A percentile compares a stretch with the other conserved stretches of the same genome.
phyloP scores from a whole-genome alignment of 2,329 filamentous ascomycete genomes.

The Volutella citrinella region DNA sequence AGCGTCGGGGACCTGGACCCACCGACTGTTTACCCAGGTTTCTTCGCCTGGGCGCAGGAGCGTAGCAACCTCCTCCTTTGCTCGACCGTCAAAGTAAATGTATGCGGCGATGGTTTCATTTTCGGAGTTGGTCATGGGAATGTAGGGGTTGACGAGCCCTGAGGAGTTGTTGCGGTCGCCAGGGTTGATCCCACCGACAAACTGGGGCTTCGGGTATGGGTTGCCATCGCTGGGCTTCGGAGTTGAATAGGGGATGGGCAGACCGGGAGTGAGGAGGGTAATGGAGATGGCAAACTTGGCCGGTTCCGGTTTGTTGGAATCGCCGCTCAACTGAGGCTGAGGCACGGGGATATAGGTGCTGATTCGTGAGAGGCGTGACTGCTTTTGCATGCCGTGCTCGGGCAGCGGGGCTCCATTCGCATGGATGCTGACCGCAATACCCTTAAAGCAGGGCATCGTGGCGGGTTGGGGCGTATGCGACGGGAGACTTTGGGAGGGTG shows the following conservation, averaged over 20 bases:
- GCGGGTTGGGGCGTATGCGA: constrained; percentile 15
- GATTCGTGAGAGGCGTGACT: constrained; percentile 86
- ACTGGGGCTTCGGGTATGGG: constrained; percentile 76
- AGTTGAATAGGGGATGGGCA: constrained; percentile 88
- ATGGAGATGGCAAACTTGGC: constrained; percentile 98
- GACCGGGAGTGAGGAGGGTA: constrained; percentile 83
- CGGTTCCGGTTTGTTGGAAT: constrained; percentile 77
- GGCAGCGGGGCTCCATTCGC: constrained; percentile 74
- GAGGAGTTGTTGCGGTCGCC: constrained; percentile 46
- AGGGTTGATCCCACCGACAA: constrained; percentile 67
- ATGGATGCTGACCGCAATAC: constrained; percentile 97
- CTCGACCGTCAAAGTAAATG: constrained; percentile 95
- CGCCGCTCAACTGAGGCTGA: constrained; percentile 65
- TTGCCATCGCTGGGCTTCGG: constrained; percentile 75
- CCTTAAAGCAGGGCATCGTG: constrained; percentile 94
- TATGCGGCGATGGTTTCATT: constrained; percentile 98
- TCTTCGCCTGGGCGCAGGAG: constrained; percentile 89
- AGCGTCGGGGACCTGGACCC: constrained; percentile 88
- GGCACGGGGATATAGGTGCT: constrained; percentile 97
- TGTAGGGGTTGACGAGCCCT: constrained; percentile 75
- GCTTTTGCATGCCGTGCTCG: constrained; percentile 93
- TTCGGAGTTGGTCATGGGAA: constrained; percentile 84
- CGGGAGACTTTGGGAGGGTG: constrained; percentile 10
- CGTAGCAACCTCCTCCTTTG: constrained; percentile 96
- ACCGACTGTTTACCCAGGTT: constrained; percentile 98